Evolutionary conservation across 1,284 basidiomycete species (phyloP).

Genomic region (Psilocybe mexicana): DNA sequence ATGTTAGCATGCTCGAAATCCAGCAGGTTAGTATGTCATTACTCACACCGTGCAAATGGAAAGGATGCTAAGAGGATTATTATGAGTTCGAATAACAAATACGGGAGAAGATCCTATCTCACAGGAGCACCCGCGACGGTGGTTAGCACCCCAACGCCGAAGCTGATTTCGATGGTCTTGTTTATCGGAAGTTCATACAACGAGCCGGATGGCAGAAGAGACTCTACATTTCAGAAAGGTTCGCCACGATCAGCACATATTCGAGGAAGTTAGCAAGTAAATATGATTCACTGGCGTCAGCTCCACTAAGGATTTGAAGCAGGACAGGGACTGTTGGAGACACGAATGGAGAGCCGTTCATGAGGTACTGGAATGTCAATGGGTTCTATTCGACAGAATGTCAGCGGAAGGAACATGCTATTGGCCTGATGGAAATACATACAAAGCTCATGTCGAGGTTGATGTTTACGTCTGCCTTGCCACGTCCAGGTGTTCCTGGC

Average conservation of each 20-base stretch:
- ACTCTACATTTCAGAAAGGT: constrained; percentile 38
- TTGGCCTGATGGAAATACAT: too few relatives aligned
- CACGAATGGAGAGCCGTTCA: too few relatives aligned
- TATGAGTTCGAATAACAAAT: neutral
- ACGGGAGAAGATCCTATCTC: constrained; percentile 11
- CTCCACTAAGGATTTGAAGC: too few relatives aligned
- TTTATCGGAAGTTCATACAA: constrained; percentile 20
- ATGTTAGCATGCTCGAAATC: neutral
- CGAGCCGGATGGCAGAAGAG: constrained; percentile 37
- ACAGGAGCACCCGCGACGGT: constrained; percentile 33
- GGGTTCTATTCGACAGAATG: too few relatives aligned
- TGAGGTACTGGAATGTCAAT: too few relatives aligned
- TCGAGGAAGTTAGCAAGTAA: constrained; percentile 31
- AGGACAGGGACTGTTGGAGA: too few relatives aligned
- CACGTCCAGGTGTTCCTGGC: too few relatives aligned
- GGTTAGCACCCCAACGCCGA: constrained; percentile 29
- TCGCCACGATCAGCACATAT: constrained; percentile 27
- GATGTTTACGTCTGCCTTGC: too few relatives aligned
- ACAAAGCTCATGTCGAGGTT: too few relatives aligned
- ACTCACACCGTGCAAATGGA: constrained; percentile 43
- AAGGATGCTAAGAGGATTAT: constrained; percentile 30
- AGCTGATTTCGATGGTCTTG: constrained; percentile 22
- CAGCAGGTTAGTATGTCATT: too few relatives aligned
- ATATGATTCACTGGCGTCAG: too few relatives aligned
- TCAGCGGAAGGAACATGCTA: too few relatives aligned